Evolutionary conservation across 2,329 filamentous ascomycete species (phyloP).

Genomic region (Venturiaceae sp.): DNA sequence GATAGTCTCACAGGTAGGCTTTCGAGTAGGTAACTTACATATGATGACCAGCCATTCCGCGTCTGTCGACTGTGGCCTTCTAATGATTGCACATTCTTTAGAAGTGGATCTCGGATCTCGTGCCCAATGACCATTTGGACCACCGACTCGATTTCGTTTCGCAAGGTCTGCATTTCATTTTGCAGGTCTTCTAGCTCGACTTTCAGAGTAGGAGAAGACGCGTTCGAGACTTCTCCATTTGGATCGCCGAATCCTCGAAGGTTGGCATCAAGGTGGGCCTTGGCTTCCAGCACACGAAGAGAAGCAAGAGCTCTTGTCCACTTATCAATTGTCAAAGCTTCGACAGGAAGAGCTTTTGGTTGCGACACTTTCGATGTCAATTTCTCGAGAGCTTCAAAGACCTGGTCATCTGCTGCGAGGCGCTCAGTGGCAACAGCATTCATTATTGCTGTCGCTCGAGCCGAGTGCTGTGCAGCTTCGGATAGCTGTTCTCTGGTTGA

Average conservation of each 20-base stretch:
- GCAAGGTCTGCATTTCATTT: conserved; percentile 59
- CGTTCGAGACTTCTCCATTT: conserved; percentile 30
- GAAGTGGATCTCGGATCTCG: conserved; percentile 54
- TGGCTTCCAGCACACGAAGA: conserved; percentile 30
- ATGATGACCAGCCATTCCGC: conserved; percentile 30
- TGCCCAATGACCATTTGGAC: conserved; percentile 63
- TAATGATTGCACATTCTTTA: conserved; percentile 27
- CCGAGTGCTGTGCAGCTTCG: conserved; percentile 37
- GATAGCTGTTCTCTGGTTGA: conserved; percentile 21
- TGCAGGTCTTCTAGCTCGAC: conserved; percentile 42
- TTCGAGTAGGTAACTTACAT: conserved; percentile 20
- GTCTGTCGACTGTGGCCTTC: conserved; percentile 24
- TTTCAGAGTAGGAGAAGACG: not conserved
- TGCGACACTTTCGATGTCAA: conserved; percentile 50
- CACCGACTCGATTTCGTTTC: conserved; percentile 59
- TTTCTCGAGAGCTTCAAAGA: conserved; percentile 56
- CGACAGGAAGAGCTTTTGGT: conserved; percentile 37
- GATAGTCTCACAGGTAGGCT: conserved; percentile 1
- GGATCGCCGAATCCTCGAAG: conserved; percentile 33
- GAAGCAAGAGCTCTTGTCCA: conserved; percentile 39
- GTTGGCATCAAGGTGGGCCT: conserved; percentile 39
- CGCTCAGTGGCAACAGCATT: conserved; percentile 40
- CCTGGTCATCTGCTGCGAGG: conserved; percentile 53
- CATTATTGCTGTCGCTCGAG: conserved; percentile 34
- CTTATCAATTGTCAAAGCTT: conserved; percentile 43